Conservation (phyloP, 768 basidiomycete genomes). For the Panaeolus cyanescens region DNA sequence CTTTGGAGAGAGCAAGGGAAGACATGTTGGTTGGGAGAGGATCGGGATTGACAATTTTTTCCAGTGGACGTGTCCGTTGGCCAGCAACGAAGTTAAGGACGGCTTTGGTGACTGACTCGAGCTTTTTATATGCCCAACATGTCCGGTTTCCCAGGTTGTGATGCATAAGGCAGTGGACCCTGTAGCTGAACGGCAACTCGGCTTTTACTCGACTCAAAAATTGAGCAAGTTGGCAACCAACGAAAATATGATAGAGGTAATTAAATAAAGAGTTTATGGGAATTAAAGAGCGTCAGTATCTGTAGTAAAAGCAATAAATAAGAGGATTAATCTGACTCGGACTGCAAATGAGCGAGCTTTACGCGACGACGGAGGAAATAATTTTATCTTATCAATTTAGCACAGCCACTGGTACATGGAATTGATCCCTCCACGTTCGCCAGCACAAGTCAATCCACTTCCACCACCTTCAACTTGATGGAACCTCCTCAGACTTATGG, state of each 20-base stretch:
- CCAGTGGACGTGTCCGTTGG: not conserved
- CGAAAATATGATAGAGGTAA: not conserved
- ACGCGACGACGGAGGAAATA: conserved; percentile 1
- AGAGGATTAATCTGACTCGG: not conserved
- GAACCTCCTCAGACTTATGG: not conserved
- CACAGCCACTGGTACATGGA: not conserved
- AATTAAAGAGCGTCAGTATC: not conserved
- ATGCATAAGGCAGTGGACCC: not conserved
- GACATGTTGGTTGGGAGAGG: not conserved
- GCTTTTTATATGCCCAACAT: not conserved
- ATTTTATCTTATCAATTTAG: conserved; percentile 1
- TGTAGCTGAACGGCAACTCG: not conserved
- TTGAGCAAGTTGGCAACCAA: not conserved
- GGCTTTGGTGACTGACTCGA: not conserved
- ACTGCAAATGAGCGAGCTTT: conserved; percentile 1
- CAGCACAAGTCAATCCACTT: not conserved
- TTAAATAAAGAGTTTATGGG: not conserved
- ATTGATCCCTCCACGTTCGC: not conserved
- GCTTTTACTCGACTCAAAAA: not conserved
- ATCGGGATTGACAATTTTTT: not conserved
- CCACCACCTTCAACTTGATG: not conserved
- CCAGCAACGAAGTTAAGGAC: not conserved
- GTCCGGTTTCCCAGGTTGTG: not conserved
- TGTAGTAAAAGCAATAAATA: conserved; percentile 1
- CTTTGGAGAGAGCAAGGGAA: not conserved